Conservation (phyloP, 805 yeast species). For the Candida golubevii region DNA sequence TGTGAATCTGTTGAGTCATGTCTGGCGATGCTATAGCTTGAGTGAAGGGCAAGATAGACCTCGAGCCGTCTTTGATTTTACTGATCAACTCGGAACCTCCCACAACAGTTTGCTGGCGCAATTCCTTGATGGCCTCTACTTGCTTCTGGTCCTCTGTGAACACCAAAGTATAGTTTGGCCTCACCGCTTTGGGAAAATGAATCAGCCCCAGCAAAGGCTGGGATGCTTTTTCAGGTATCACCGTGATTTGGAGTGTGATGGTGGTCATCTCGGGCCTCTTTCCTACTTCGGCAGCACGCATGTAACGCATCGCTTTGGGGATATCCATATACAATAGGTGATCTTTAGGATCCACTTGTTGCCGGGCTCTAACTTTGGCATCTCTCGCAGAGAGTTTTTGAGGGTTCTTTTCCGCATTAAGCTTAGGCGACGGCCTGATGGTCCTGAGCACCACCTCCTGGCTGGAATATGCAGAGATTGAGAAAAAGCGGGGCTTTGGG, state of each 20-base stretch:
- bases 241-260: constrained; percentile 54
- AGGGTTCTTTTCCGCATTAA: constrained; percentile 14
- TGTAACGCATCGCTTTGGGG: constrained; percentile 66
- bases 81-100: constrained; percentile 74
- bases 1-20: constrained; percentile 55
- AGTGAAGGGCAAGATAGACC: constrained; percentile 51
- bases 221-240: constrained; percentile 72
- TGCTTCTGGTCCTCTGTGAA: constrained; percentile 57
- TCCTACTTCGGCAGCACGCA: constrained; percentile 91
- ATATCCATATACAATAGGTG: constrained; percentile 70
- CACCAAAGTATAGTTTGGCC: constrained; percentile 60
- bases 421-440: constrained; percentile 16
- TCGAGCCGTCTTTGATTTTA: constrained; percentile 46
- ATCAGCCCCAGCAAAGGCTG: constrained; percentile 70
- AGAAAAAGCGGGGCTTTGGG: constrained; percentile 5
- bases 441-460: constrained; percentile 6
- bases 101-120: constrained; percentile 53
- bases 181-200: constrained; percentile 67
- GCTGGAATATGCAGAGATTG: constrained; percentile 1
- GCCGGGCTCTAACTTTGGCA: constrained; percentile 10
- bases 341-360: constrained; percentile 32
- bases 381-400: constrained; percentile 13
- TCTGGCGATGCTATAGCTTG: constrained; percentile 85
- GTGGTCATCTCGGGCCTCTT: constrained; percentile 68
- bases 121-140: constrained; percentile 47